Base-by-base conservation (phyloP, 2,329 filamentous ascomycete genomes). In the Ploettnerulaceae sp. region DNA sequence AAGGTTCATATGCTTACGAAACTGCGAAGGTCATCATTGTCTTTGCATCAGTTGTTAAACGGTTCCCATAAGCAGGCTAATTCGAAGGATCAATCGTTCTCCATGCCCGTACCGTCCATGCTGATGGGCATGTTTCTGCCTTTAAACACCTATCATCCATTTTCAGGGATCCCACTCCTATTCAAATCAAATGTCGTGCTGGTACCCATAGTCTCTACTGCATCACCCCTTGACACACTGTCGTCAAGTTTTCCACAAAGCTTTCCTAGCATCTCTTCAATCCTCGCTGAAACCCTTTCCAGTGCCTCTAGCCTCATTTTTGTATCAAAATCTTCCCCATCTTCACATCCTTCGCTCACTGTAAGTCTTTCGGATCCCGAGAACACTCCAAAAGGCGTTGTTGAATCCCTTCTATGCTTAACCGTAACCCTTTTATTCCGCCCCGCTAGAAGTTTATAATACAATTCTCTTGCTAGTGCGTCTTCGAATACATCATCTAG, bases 321-420 rank as follows among this genome's bases (percentile, higher is more conserved):
- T 8, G 58, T 34, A 42, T 55, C 36, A 4, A 3, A 24, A 4
- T 25, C 50, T 14, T 52, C 47, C 9, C 37, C 50, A 14, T 53
- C 56, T 4, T 56, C 54, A 41, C 51, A 52, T 9, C 42, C 53
- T 5, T 55, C 53, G 18, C 41, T 48, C 33, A 62, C 31, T 6
- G 57, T 31, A 35, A 57, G 52, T 15, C 46, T 56, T 20, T 58
- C n/a, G 22, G 52, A 44, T 33, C 55, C 46, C n/a, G 47, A 39
- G 24, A 62, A 34, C 7, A 55, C 55, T 15, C 43, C 54, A 48
- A 63, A 63, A 4, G 60, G 61, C 3, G 52, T 50, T 5, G 62
- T 54, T 0, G 55, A 58, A 41, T 63, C 59, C 24, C 60, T 45
- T 38, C 61, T 45, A 31, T 47, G 51, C 39, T 54, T 57, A 6